Base-by-base conservation (phyloP, 352 stramenopile species). In the Stramenopiles sp. region DNA sequence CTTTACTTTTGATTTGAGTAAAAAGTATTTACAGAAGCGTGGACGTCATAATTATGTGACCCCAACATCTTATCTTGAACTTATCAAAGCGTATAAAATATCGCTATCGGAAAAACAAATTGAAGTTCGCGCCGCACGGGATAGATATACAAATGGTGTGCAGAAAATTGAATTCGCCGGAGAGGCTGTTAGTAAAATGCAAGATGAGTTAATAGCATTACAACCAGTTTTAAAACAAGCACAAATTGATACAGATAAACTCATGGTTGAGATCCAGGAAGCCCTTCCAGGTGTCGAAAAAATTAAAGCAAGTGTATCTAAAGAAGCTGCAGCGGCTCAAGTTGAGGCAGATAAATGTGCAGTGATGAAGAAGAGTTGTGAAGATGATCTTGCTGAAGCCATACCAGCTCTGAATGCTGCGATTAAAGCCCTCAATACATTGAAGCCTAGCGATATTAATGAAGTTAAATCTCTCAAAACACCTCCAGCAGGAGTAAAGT, bases 401-500 rank as follows among this genome's bases (percentile, higher is more conserved):
- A 77, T 91, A 19, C 75, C 75, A 15, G 68, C 69, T 1, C 51
- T 91, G 2, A 67, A 81, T 41, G 68, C 68, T 35, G 74, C 74
- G 0, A 61, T 87, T 4, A 71, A 66, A 39, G 75, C 74, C 0
- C 50, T 91, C 7, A 69, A 90, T 38, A 87, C 69, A 18, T 55
- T 91, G 8, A 80, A 59, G 1, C 84, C 87, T 45, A 61, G 57
- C 12, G 72, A 89, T 36, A 85, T 91, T 49, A 81, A 69, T 0
- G 71, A 88, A 48, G 74, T 91, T 29, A 90, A 89, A 48, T 66
- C 66, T n/a, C 87, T 90, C 73, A 84, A 83, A 48, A 88, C 80
- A 40, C 76, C 76, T 0, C 74, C 76, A 12, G 61, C 76, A 38
- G 75, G 64, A 1, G 73, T 92, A 15, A 86, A 89, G 44, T 53